A percentile compares a stretch with the other conserved stretches of the same genome.
Conservation (phyloP, 192 early-diverging fungal genomes). For the Dissophora ornata region DNA sequence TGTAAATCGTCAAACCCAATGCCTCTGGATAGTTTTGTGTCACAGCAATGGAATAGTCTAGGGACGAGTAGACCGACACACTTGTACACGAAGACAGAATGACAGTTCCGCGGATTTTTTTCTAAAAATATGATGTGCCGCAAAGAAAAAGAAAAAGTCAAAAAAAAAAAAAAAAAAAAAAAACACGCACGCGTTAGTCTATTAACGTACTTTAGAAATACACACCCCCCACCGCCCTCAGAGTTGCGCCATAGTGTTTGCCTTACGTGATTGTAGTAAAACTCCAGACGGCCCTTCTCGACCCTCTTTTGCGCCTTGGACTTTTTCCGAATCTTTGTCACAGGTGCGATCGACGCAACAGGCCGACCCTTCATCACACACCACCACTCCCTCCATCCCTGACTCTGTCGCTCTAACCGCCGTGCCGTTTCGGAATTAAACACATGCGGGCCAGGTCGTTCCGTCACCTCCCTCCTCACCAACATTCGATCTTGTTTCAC, state of each 20-base stretch:
- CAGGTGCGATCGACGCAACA: background rate
- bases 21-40: constrained; percentile 24
- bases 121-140: constrained; percentile 9
- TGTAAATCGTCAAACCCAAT: constrained; percentile 29
- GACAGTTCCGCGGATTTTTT: constrained; percentile 37
- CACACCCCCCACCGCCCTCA: background rate
- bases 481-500: constrained; percentile 47
- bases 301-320: constrained; percentile 1
- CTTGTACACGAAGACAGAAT: constrained; percentile 16
- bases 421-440: constrained; percentile 37
- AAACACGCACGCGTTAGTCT: too few relatives aligned
- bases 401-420: constrained; percentile 29
- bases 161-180: background rate
- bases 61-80: constrained; percentile 38
- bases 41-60: constrained; percentile 53
- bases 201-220: background rate
- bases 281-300: constrained; percentile 48
- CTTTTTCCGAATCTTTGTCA: constrained; percentile 27
- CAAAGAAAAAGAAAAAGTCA: background rate
- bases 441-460: constrained; percentile 42
- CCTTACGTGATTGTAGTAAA: constrained; percentile 51
- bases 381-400: constrained; percentile 52
- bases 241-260: too few relatives aligned
- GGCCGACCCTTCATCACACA: constrained; percentile 46
- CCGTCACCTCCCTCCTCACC: constrained; percentile 39